Evolutionary conservation across 2,329 filamentous ascomycete species (phyloP).

Genomic region (Cordyceps tenuipes): DNA sequence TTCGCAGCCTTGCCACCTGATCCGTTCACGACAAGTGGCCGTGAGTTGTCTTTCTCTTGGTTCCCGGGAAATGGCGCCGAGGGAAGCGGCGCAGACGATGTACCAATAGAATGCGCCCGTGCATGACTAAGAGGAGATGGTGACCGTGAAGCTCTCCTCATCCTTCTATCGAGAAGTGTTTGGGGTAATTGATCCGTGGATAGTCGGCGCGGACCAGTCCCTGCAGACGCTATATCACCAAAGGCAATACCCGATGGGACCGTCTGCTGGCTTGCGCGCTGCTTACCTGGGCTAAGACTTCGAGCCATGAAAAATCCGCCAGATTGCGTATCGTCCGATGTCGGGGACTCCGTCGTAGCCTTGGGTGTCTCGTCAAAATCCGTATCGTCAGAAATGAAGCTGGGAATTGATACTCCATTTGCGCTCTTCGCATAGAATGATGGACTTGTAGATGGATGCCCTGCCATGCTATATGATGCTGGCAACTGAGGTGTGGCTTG

Average conservation of each 20-base stretch:
- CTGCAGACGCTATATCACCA: slow-evolving; percentile 36
- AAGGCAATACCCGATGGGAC: slow-evolving; percentile 32
- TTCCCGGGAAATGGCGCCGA: slow-evolving; percentile 30
- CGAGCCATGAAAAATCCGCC: slow-evolving; percentile 20
- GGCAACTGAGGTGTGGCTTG: slow-evolving; percentile 16
- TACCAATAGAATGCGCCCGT: slow-evolving; percentile 35
- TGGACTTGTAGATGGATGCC: slow-evolving; percentile 29
- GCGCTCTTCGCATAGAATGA: slow-evolving; percentile 30
- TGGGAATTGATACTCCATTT: slow-evolving; percentile 45
- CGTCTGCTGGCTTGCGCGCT: slow-evolving; percentile 22
- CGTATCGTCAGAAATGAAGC: slow-evolving; percentile 47
- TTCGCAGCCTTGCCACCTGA: slow-evolving; percentile 30
- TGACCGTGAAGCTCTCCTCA: slow-evolving; percentile 45
- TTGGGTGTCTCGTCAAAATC: slow-evolving; percentile 39
- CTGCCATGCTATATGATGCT: slow-evolving; percentile 19
- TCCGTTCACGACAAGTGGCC: slow-evolving; percentile 47
- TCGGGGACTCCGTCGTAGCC: slow-evolving; percentile 35
- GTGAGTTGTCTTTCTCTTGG: slow-evolving; percentile 27
- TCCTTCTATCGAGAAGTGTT: slow-evolving; percentile 43
- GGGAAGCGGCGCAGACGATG: slow-evolving; percentile 30
- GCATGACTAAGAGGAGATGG: slow-evolving; percentile 47
- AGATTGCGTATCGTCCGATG: slow-evolving; percentile 37
- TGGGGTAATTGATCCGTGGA: slow-evolving; percentile 49
- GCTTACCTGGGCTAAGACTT: slow-evolving; percentile 21
- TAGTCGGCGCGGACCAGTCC: slow-evolving; percentile 35